Evolutionary conservation across 352 stramenopile genomes (phyloP).

Genomic region (Elongisporangium senticosum): DNA sequence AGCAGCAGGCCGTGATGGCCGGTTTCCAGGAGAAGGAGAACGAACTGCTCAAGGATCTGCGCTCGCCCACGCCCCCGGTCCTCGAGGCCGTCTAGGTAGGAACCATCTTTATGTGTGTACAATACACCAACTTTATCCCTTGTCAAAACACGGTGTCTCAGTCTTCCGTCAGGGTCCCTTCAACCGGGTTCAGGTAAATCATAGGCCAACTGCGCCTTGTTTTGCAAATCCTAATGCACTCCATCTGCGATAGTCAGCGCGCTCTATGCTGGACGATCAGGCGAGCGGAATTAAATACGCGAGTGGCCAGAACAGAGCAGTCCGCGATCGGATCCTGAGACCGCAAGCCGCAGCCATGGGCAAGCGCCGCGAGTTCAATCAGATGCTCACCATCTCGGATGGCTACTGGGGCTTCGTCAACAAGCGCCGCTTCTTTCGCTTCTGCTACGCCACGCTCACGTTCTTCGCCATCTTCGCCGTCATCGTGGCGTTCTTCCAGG

Average conservation of each 20-base stretch:
- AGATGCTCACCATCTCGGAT: conserved; percentile 71
- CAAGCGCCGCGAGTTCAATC: conserved; percentile 49
- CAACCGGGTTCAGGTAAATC: not conserved
- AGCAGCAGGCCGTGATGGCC: conserved; percentile 30
- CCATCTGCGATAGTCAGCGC: not conserved
- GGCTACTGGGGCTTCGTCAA: conserved; percentile 77
- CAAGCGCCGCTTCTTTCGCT: conserved; percentile 70
- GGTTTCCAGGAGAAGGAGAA: conserved; percentile 19
- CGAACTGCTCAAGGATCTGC: conserved; percentile 17
- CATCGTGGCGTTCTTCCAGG: conserved; percentile 67
- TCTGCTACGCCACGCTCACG: conserved; percentile 61
- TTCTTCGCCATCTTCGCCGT: conserved; percentile 77
- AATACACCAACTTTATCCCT: not conserved
- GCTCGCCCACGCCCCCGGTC: not conserved
- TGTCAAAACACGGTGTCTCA: not conserved
- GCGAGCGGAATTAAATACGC: not conserved
- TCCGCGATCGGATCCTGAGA: not conserved
- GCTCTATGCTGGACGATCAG: not conserved
- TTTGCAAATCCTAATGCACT: not conserved
- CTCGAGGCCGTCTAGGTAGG: not conserved
- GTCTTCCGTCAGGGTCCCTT: no score
- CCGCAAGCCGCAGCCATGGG: conserved; percentile 25
- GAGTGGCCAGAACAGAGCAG: not conserved
- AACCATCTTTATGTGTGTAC: not conserved
- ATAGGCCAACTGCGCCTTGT: not conserved